These are phyloP conservation scores for Mycena kentingensis DNA, from an alignment of 768 basidiomycete species.

Conservation along the genomic window DNA sequence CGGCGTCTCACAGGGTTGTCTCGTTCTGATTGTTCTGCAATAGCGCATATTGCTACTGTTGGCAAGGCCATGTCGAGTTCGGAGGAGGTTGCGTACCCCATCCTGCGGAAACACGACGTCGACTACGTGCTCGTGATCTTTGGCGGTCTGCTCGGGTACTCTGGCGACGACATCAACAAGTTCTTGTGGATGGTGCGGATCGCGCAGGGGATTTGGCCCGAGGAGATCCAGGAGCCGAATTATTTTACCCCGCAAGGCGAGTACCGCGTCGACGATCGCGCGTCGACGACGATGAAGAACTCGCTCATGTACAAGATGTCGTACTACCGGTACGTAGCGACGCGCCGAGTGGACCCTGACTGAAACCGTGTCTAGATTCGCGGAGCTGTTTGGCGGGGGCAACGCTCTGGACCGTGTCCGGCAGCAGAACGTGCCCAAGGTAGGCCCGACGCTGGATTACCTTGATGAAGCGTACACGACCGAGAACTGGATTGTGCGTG, in stretches of 20 bases:
- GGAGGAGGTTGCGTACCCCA: conserved; percentile 96
- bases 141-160: conserved; percentile 94
- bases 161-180: conserved; percentile 99
- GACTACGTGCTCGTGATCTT: conserved; percentile 98
- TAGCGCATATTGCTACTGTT: conserved; percentile 97
- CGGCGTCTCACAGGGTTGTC: conserved; percentile 3
- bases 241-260: conserved; percentile 94
- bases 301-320: conserved; percentile 99
- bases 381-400: conserved; percentile 78
- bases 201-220: conserved; percentile 95
- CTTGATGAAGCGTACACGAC: conserved; percentile 98
- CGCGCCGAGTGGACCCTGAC: neutral
- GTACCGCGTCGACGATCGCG: conserved; percentile 87
- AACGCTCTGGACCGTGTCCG: conserved; percentile 85
- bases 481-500: conserved; percentile 98
- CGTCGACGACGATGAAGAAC: conserved; percentile 87
- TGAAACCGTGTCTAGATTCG: conserved; percentile 55
- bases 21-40: conserved; percentile 13
- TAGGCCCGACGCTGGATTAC: conserved; percentile 82
- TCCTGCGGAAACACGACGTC: conserved; percentile 95
- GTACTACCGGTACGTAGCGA: conserved; percentile 73
- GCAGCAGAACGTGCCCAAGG: conserved; percentile 76
- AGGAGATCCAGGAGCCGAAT: conserved; percentile 93
- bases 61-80: conserved; percentile 96
- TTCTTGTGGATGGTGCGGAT: conserved; percentile 99